These are phyloP conservation scores for Chlorella variabilis DNA, from an alignment of 163 green algal species.

Conservation along the genomic window DNA sequence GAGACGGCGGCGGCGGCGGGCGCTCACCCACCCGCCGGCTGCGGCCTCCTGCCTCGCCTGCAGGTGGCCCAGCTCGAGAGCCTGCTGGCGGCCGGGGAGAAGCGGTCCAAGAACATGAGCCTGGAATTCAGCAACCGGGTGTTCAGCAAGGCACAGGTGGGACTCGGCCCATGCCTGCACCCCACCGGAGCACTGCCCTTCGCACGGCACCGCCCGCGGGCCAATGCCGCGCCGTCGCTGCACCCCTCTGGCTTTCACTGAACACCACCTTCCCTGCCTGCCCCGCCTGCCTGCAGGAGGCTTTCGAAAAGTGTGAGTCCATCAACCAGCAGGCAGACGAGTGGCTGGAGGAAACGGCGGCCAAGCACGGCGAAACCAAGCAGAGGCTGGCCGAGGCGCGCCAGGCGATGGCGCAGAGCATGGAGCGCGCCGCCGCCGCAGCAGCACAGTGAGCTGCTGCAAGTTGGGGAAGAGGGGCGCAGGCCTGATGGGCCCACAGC, in stretches of 20 bases:
- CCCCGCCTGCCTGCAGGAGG: background rate
- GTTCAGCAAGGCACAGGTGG: background rate
- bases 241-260: no score
- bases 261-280: background rate
- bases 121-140: conserved; percentile 8
- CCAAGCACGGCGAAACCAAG: background rate
- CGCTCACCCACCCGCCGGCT: no score
- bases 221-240: no score
- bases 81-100: background rate
- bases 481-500: no score
- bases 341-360: background rate
- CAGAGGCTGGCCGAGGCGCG: background rate
- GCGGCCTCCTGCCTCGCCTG: background rate
- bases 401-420: background rate
- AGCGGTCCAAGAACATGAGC: background rate
- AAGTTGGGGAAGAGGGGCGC: no score
- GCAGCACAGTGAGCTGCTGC: background rate
- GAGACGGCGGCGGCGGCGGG: no score
- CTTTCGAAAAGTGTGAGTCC: conserved; percentile 3
- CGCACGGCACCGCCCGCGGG: no score
- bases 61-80: conserved; percentile 2
- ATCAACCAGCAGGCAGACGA: background rate
- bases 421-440: background rate
- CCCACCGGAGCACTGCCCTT: no score
- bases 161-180: background rate